Evolutionary conservation across 163 green algal genomes (phyloP), one percentile per base, ranked within the genome.

Genomic region (Botryococcus braunii): DNA sequence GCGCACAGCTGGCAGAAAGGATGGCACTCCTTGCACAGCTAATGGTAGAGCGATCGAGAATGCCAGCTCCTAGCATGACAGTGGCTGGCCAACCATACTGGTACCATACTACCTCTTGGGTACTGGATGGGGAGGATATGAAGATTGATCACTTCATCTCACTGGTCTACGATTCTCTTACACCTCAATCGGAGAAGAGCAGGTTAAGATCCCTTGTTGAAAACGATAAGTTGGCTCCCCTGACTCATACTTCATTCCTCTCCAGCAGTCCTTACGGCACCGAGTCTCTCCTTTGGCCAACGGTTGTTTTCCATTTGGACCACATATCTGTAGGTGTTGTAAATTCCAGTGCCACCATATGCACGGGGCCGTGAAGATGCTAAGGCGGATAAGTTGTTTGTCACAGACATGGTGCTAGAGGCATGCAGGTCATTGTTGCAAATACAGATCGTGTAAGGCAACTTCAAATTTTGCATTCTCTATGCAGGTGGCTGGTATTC

Each of bases 121-220:
- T 52, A 7, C 59, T 66, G 59, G 59, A 66, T 3, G 59, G 59
- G 23, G 59, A 66, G 59, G 59, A 66, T 25, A 48, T 66, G 7
- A 66, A 66, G 59, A 66, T 66, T 49, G 59, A 66, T 38, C 59
- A 66, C 59, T 66, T 46, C 35, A 21, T 66, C 37, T 36, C 9
- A 5, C 8, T 66, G 23, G 36, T 46, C 13, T 66, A 66, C 36
- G 35, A 21, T 4, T n/a, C 47, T 38, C 59, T 66, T 9, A 66
- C 59, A 1, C 59, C 35, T 38, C 21, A 47, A 38, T 21, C 36
- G 23, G 59, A 66, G 37, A 25, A 29, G 8, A 39, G 59, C 36
- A 66, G 59, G 59, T 17, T 17, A 13, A 17, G 13, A 13, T 17
- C 43, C 13, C 13, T 17, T 52, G 17, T 17, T 52, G 43, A 27